These are phyloP conservation scores for Penicillium ucsense DNA, from an alignment of 495 filamentous ascomycete genomes.

Conservation along the genomic window DNA sequence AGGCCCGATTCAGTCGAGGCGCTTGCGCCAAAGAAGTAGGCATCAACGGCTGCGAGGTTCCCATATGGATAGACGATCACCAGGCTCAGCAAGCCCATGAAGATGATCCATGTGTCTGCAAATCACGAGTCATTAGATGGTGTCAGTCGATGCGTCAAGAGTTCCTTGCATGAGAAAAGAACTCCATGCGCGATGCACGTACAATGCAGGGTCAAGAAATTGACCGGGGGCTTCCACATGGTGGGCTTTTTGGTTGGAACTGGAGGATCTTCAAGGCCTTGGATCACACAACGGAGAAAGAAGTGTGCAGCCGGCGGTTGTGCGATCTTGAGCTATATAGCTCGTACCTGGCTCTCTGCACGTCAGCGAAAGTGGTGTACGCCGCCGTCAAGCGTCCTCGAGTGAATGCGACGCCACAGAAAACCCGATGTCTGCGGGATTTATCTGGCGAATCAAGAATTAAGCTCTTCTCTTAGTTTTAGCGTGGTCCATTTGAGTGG, in stretches of 20 bases:
- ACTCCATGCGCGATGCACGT: neutral
- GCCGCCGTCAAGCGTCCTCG: no score
- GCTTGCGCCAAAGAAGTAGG: slow-evolving; percentile 37
- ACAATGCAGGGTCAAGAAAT: slow-evolving; percentile 65
- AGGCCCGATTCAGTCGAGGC: slow-evolving; percentile 33
- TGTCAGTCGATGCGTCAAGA: neutral
- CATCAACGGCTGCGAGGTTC: slow-evolving; percentile 30
- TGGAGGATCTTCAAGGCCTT: no score
- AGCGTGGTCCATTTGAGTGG: no score
- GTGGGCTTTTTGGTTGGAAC: neutral
- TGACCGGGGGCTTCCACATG: slow-evolving; percentile 33
- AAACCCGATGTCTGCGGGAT: no score
- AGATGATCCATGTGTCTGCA: slow-evolving; percentile 31
- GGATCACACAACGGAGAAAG: no score
- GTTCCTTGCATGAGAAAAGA: neutral
- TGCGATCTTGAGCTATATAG: no score
- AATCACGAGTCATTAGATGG: neutral
- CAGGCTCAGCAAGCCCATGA: slow-evolving; percentile 22
- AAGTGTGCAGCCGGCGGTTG: no score
- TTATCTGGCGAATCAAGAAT: no score
- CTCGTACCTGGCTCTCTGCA: no score
- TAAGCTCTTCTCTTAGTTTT: no score
- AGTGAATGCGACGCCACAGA: no score
- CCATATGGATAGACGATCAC: slow-evolving; percentile 31
- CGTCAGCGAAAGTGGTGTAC: no score